phyloP scores from a whole-genome alignment of 2,329 filamentous ascomycete genomes.

The Sclerotinia minor region DNA sequence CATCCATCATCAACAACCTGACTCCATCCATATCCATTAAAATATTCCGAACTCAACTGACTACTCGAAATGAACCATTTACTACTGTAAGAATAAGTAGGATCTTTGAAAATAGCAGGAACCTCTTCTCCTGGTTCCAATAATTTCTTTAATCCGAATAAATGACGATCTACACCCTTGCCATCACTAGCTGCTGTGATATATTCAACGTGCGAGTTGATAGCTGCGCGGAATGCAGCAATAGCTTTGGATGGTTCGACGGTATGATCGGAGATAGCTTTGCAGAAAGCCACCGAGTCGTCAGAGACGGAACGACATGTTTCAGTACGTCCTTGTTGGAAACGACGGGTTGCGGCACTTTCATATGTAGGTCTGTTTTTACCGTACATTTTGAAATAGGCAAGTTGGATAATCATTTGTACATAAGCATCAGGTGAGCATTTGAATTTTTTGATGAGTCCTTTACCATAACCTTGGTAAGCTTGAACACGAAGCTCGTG shows the following conservation, averaged over 20 bases:
- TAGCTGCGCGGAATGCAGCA: slow-evolving; percentile 77
- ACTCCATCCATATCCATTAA: slow-evolving; percentile 98
- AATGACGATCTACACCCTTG: slow-evolving; percentile 90
- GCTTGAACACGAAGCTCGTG: slow-evolving; percentile 93
- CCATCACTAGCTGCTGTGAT: slow-evolving; percentile 87
- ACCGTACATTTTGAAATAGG: slow-evolving; percentile 99
- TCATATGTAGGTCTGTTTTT: slow-evolving; percentile 98
- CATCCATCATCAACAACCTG: slow-evolving; percentile 96
- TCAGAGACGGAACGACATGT: slow-evolving; percentile 92
- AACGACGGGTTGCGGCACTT: slow-evolving; percentile 89
- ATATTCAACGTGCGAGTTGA: slow-evolving; percentile 84
- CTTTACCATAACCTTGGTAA: slow-evolving; percentile 97
- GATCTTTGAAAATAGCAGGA: slow-evolving; percentile 83
- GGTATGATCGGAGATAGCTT: slow-evolving; percentile 73
- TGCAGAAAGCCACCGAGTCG: slow-evolving; percentile 87
- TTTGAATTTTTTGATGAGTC: slow-evolving; percentile 98
- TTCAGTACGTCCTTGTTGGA: slow-evolving; percentile 94
- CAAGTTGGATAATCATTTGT: slow-evolving; percentile 97
- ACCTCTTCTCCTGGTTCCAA: slow-evolving; percentile 77
- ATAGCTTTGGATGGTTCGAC: slow-evolving; percentile 64
- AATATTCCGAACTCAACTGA: slow-evolving; percentile 93
- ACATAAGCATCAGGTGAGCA: slow-evolving; percentile 97
- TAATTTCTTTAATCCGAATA: slow-evolving; percentile 96
- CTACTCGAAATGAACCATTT: slow-evolving; percentile 89
- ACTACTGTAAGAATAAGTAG: slow-evolving; percentile 77